Conservation (phyloP, 257 asterid species). For the Penstemon barbatus region DNA sequence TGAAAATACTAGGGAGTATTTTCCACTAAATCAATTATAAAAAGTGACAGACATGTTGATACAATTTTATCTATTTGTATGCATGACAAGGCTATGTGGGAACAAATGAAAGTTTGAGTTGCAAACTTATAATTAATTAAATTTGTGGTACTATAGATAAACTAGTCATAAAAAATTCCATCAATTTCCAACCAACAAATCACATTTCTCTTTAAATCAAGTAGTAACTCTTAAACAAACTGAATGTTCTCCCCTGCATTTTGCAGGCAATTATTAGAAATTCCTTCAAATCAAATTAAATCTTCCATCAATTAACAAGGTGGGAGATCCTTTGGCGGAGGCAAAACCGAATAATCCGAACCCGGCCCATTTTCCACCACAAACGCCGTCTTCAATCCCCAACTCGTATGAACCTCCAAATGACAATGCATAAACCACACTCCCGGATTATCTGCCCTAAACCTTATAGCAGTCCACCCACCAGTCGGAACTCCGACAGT, state of each 20-base stretch:
- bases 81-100: no score
- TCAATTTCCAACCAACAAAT: slow-evolving; percentile 12
- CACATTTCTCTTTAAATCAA: not conserved
- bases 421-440: slow-evolving; percentile 79
- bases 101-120: no score
- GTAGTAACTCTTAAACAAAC: slow-evolving; percentile 12
- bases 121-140: no score
- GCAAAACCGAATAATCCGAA: slow-evolving; percentile 45
- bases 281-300: slow-evolving; percentile 6
- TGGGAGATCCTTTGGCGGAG: slow-evolving; percentile 74
- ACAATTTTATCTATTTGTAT: no score
- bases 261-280: slow-evolving; percentile 21
- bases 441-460: slow-evolving; percentile 86
- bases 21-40: no score
- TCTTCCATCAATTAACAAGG: slow-evolving; percentile 33
- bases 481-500: slow-evolving; percentile 83
- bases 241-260: slow-evolving; percentile 20
- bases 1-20: no score
- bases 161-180: not conserved
- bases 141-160: no score
- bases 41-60: no score
- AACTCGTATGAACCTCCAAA: slow-evolving; percentile 66
- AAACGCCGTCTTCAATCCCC: slow-evolving; percentile 69
- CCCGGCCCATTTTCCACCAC: slow-evolving; percentile 64
- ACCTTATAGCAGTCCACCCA: slow-evolving; percentile 85